Base-by-base conservation (phyloP, 2,329 filamentous ascomycete genomes). In the Escovopsis sp. region DNA sequence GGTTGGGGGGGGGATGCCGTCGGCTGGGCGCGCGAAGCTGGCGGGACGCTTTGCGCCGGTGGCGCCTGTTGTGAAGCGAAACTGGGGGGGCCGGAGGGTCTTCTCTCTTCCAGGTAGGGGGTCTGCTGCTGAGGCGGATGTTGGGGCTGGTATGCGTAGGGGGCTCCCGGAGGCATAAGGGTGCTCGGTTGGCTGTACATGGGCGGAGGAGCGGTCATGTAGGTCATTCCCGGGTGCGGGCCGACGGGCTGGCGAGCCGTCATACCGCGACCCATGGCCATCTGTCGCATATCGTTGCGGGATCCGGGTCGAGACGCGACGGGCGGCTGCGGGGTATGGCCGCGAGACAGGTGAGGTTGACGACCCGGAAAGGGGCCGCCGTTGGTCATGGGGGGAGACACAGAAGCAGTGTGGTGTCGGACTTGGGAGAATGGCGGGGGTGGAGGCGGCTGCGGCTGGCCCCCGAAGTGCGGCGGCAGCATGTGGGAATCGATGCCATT, bases 331-430 rank as follows among this genome's bases (percentile, higher is more conserved):
- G 88, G 88, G 7, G 88, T 94, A 46, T 84, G 80, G 42, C 82
- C 79, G 48, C 87, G 77, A n/a, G 51, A 67, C 60, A 57, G 55
- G 39, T 62, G 63, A 8, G 55, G 51, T 27, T 56, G 52, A 35
- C 63, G 63, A 44, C 76, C 73, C 48, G 77, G 75, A 52, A 81
- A 86, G 20, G 75, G 72, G 48, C 81, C 72, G 48, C 81, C 81
- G 55, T 87, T 93, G 40, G 75, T 74, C 50, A 95, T 84, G 3
- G 89, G 89, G 44, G 89, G 89, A 20, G 89, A 95, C 29, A 81
- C 84, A 20, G 86, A 93, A 10, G 86, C 83, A 15, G 85, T 87
- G 43, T 80, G 74, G 52, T 91, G 82, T 56, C 84, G 74, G 49
- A 94, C 80, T 53, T 89, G 84, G 49, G 84, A 76, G 56, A 87